A percentile compares a stretch with the other conserved stretches of the same genome.
Evolutionary conservation across 179 eudicot species (phyloP).

Genomic region (Pouteria campechiana): DNA sequence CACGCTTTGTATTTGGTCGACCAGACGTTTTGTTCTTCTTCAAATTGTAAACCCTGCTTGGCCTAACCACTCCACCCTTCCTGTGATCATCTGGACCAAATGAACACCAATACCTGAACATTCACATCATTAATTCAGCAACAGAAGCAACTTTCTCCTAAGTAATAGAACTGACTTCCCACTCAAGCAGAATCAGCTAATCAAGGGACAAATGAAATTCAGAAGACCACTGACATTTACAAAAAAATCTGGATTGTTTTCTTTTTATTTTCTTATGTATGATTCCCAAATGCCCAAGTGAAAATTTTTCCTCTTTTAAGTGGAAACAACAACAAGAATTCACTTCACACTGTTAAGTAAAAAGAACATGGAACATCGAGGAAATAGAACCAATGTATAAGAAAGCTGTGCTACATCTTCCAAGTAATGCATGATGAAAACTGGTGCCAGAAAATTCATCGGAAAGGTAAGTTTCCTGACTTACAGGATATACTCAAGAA

Average conservation of each 20-base stretch:
- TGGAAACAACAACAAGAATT: no score
- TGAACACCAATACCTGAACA: constrained; percentile 89
- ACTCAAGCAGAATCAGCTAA: neutral
- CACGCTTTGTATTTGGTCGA: constrained; percentile 87
- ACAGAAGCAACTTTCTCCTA: no score
- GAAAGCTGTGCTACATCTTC: no score
- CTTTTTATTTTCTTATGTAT: no score
- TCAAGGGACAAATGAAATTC: neutral
- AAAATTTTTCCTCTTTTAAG: no score
- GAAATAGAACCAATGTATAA: no score
- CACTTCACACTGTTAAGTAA: no score
- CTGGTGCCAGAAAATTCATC: no score
- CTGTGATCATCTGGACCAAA: constrained; percentile 96
- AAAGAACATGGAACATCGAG: neutral
- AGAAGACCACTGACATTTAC: neutral
- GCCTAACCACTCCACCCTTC: constrained; percentile 78
- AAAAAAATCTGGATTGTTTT: neutral
- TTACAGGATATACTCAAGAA: constrained; percentile 89
- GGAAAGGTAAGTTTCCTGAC: constrained; percentile 13
- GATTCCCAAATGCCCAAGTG: no score
- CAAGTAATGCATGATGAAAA: no score
- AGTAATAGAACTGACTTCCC: neutral
- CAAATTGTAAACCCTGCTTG: constrained; percentile 59
- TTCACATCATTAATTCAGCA: neutral
- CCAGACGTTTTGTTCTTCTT: constrained; percentile 71